phyloP scores from a whole-genome alignment of 2,329 filamentous ascomycete species.

The Didymella glomerata region DNA sequence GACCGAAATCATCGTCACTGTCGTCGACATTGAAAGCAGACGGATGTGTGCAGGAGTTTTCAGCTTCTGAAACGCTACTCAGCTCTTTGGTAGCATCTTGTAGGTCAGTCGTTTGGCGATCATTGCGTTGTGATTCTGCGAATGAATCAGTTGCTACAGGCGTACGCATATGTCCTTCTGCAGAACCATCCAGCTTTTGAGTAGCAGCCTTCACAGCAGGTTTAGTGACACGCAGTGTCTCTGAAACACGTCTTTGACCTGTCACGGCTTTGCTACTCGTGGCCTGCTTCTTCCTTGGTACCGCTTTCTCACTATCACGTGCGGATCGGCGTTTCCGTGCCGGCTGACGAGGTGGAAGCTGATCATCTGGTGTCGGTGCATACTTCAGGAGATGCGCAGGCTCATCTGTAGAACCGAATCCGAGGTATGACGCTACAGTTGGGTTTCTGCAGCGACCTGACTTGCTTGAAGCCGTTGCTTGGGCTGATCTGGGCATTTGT shows the following conservation, averaged over 20 bases:
- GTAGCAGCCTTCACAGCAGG: background rate
- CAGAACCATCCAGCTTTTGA: background rate
- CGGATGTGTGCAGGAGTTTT: background rate
- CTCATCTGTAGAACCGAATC: conserved; percentile 30
- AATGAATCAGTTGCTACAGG: background rate
- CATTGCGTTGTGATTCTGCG: background rate
- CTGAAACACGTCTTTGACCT: conserved; percentile 25
- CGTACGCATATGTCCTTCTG: background rate
- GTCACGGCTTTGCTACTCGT: conserved; percentile 1
- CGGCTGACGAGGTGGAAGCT: conserved; percentile 8
- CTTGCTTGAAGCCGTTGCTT: background rate
- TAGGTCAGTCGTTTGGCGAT: background rate
- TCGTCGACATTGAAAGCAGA: background rate
- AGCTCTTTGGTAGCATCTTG: background rate
- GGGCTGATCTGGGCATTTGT: conserved; percentile 7
- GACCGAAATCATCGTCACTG: conserved; percentile 3
- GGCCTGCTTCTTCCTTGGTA: background rate
- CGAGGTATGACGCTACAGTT: conserved; percentile 41
- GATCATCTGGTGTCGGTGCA: conserved; percentile 12
- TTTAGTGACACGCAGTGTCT: background rate
- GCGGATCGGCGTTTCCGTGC: conserved; percentile 27
- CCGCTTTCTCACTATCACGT: background rate
- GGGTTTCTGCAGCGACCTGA: conserved; percentile 30
- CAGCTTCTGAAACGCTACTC: background rate
- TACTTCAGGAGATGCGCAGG: conserved; percentile 31